Base-by-base conservation (phyloP, 495 filamentous ascomycete species). In the Cryomyces antarcticus region DNA sequence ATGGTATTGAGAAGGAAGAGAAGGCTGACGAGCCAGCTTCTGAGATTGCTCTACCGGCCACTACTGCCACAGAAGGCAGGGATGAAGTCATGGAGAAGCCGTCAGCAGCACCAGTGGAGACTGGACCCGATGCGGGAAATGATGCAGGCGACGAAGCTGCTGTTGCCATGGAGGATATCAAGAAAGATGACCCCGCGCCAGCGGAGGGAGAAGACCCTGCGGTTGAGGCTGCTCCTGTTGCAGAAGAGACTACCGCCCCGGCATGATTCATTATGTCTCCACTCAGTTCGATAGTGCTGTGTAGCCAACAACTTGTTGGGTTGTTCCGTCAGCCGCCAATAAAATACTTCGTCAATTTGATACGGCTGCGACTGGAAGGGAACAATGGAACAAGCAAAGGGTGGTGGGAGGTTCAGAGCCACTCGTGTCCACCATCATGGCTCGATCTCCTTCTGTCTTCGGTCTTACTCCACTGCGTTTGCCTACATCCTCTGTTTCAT, bases 21-120 rank as follows among this genome's bases (percentile, higher is more conserved):
- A 44, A 51, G 49, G 39, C 34, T 17, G 49, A 36, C 31, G 39
- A 46, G 44, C 41, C 34, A 31, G 45, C 41, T 30, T 24, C 5
- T 9, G 30, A 35, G n/a, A 31, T 31, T 27, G 28, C 11, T 29
- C 13, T 41, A 30, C 34, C n/a, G 13, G 46, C 24, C 3, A 37
- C 36, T 29, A 33, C 24, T 6, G 31, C 31, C 5, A 45, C n/a
- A 9, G 24, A 40, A n/a, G 38, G n/a, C 9, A 40, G 9, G 10
- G 38, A 40, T 3, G 24, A 40, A 40, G 38, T 10, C 11, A 45
- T 40, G 37, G 36, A 24, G 39, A n/a, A 35, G 29, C 30, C 44
- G 3, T 39, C 41, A 37, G 44, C 44, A 39, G 41, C 38, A 28
- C 10, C 33, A n/a, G 27, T n/a, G n/a, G 41, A 42, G 12, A 24